These are phyloP conservation scores for Ceratocystis alfenasii DNA, from an alignment of 2,329 filamentous ascomycete species.

Conservation along the genomic window DNA sequence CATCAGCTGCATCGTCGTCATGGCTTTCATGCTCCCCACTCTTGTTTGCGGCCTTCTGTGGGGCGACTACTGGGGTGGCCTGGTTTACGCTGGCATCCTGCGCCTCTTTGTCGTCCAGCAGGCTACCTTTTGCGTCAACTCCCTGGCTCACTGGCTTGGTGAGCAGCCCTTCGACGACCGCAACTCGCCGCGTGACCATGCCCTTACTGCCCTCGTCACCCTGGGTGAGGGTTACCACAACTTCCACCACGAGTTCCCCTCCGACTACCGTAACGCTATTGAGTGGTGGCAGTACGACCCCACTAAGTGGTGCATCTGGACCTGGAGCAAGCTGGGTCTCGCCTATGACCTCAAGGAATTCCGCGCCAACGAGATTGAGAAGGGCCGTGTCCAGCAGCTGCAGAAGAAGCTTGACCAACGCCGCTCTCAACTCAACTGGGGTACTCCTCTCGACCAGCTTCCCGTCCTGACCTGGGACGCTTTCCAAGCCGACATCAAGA, in stretches of 20 bases:
- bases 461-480: constrained; percentile 81
- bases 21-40: constrained; percentile 65
- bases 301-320: constrained; percentile 80
- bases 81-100: constrained; percentile 74
- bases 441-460: constrained; percentile 70
- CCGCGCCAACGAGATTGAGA: constrained; percentile 83
- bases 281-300: constrained; percentile 87
- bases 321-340: constrained; percentile 72
- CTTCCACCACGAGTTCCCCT: constrained; percentile 91
- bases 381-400: constrained; percentile 74
- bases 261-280: constrained; percentile 84
- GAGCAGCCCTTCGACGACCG: constrained; percentile 89
- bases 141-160: constrained; percentile 78
- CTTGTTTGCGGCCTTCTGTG: constrained; percentile 65
- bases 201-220: constrained; percentile 73
- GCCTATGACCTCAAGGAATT: constrained; percentile 85
- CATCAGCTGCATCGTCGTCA: constrained; percentile 64
- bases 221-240: constrained; percentile 88
- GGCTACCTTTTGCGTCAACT: constrained; percentile 89
- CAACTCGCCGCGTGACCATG: constrained; percentile 79
- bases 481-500: constrained; percentile 65
- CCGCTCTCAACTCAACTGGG: constrained; percentile 73
- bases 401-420: constrained; percentile 91
- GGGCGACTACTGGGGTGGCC: constrained; percentile 71
- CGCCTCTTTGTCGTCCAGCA: constrained; percentile 85